Percentiles rank a stretch among this genome's conserved stretches.
Conservation (phyloP, 2,329 filamentous ascomycete genomes). For the Scedosporium minutisporum region DNA sequence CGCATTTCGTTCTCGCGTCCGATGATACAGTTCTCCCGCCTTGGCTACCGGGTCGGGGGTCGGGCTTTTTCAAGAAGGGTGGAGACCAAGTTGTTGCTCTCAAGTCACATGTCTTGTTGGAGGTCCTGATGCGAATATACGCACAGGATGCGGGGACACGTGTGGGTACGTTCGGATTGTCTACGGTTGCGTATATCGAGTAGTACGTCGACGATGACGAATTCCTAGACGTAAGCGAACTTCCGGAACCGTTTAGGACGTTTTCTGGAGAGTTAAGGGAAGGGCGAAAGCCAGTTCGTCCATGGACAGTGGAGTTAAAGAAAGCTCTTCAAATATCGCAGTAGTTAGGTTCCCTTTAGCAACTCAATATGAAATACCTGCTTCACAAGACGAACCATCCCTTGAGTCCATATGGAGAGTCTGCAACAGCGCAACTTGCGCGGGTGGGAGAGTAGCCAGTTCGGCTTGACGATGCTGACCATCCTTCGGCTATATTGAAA, state of each 20-base stretch:
- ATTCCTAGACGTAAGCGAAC: conserved; percentile 12
- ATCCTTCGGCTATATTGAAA: not conserved
- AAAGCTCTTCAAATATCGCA: not conserved
- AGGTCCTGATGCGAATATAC: conserved; percentile 16
- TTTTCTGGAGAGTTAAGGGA: conserved; percentile 11
- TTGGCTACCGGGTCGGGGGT: conserved; percentile 14
- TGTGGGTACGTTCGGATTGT: conserved; percentile 12
- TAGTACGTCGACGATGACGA: conserved; percentile 16
- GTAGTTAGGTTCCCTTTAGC: not conserved
- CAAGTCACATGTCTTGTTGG: conserved; percentile 15
- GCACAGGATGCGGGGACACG: conserved; percentile 13
- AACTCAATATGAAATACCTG: not conserved
- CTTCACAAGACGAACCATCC: not conserved
- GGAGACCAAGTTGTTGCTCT: conserved; percentile 11
- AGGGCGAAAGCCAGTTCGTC: no score
- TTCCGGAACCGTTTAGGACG: conserved; percentile 13
- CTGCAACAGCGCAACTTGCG: no score
- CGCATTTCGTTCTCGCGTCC: conserved; percentile 11
- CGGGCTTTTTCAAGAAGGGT: conserved; percentile 10
- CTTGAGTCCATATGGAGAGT: not conserved
- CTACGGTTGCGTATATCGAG: conserved; percentile 17
- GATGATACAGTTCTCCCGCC: conserved; percentile 13
- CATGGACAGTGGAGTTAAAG: conserved; percentile 13
- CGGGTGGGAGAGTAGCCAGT: not conserved
- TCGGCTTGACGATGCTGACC: not conserved